Conservation (phyloP, 345 rosid genomes). For the Populus nigra region DNA sequence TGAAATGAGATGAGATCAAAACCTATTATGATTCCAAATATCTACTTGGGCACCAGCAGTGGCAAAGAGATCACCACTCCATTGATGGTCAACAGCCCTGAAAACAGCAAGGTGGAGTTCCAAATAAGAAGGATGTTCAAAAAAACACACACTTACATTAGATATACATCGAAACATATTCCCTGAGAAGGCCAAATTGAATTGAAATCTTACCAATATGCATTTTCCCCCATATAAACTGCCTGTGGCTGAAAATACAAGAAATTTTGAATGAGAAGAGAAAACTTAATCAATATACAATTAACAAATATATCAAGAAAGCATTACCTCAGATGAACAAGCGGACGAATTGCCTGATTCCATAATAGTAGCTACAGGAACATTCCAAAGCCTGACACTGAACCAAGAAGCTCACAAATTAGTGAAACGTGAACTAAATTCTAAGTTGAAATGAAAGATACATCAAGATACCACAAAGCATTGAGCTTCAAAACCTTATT, state of each 20-base stretch:
- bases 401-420: slow-evolving; percentile 11
- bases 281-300: not conserved
- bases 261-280: slow-evolving; percentile 16
- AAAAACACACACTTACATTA: not conserved
- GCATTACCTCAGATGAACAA: slow-evolving; percentile 47
- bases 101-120: slow-evolving; percentile 5
- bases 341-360: slow-evolving; percentile 46
- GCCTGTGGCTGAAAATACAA: slow-evolving; percentile 58
- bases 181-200: not conserved
- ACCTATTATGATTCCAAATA: slow-evolving; percentile 97
- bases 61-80: slow-evolving; percentile 86
- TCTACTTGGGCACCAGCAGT: slow-evolving; percentile 93
- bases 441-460: not conserved
- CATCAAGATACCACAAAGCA: not conserved
- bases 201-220: slow-evolving; percentile 57
- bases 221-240: slow-evolving; percentile 72
- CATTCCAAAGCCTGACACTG: slow-evolving; percentile 96
- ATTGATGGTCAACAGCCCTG: slow-evolving; percentile 97
- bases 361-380: slow-evolving; percentile 62
- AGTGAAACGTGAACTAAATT: not conserved
- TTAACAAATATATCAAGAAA: slow-evolving; percentile 3
- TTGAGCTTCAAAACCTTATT: not conserved
- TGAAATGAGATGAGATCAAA: slow-evolving; percentile 10
- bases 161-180: not conserved
- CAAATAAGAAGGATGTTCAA: not conserved